A percentile compares a stretch with the other conserved stretches of the same genome.
phyloP scores from a whole-genome alignment of 2,329 filamentous ascomycete species.

The Alternaria metachromatica region DNA sequence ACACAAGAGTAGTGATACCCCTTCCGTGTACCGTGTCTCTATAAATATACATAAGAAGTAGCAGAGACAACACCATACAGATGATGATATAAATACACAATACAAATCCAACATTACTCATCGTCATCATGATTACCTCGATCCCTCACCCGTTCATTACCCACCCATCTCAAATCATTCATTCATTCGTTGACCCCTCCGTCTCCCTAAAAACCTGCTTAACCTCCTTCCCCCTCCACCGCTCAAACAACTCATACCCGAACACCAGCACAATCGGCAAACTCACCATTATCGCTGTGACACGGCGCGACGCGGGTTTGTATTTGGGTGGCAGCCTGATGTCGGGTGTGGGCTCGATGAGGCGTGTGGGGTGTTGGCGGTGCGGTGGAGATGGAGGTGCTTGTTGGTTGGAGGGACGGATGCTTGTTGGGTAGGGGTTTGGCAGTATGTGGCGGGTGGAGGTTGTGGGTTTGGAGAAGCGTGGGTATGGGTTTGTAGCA shows the following conservation, averaged over 20 bases:
- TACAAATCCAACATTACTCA: not conserved
- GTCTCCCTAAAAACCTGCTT: not conserved
- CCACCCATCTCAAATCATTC: not conserved
- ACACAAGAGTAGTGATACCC: not conserved
- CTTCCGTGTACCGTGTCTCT: not conserved
- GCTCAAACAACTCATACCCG: conserved; percentile 40
- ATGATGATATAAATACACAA: not conserved
- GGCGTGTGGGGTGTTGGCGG: conserved; percentile 6
- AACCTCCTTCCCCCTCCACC: conserved; percentile 30
- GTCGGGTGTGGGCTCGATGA: conserved; percentile 31
- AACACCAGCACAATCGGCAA: conserved; percentile 44
- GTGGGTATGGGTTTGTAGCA: not conserved
- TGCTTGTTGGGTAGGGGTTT: conserved; percentile 7
- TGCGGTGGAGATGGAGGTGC: not conserved
- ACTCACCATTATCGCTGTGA: conserved; percentile 45
- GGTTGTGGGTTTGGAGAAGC: not conserved
- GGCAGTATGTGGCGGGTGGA: conserved; percentile 11
- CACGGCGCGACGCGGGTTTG: conserved; percentile 37
- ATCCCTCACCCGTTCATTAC: not conserved
- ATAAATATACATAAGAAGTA: not conserved
- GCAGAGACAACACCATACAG: not conserved
- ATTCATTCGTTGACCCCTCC: too few relatives aligned
- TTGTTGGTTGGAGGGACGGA: not conserved
- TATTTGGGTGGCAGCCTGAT: conserved; percentile 39
- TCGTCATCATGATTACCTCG: not conserved